phyloP scores from a whole-genome alignment of 345 rosid genomes.

The Salix arbutifolia region DNA sequence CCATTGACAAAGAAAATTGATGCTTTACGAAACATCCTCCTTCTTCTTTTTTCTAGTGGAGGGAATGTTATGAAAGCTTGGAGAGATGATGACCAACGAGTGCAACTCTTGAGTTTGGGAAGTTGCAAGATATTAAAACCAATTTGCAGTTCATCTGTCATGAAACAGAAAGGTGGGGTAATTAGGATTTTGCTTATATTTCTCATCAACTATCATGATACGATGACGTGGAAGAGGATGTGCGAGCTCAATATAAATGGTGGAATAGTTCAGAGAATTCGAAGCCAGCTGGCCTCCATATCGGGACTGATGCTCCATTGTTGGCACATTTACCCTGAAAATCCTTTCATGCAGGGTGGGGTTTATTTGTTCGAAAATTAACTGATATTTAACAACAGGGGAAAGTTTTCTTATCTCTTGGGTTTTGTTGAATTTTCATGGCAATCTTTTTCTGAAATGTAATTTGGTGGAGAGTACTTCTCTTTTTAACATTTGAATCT shows the following conservation, averaged over 20 bases:
- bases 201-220: neutral
- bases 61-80: neutral
- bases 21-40: neutral
- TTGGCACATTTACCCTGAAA: neutral
- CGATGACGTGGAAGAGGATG: neutral
- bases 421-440: neutral
- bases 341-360: neutral
- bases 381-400: neutral
- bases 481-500: constrained; percentile 17
- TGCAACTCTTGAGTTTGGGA: too few relatives aligned
- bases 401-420: neutral
- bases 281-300: neutral
- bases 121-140: too few relatives aligned
- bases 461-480: neutral
- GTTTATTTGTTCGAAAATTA: rapidly evolving
- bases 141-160: too few relatives aligned
- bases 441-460: neutral
- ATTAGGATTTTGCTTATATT: neutral
- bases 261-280: neutral
- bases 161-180: neutral
- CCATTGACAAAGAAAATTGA: neutral
- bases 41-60: neutral
- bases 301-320: neutral
- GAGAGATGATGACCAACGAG: neutral
- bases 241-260: neutral